Evolutionary conservation across 768 basidiomycete species (phyloP), one percentile per base, ranked within the genome.

Genomic region (Dendrothele bispora): DNA sequence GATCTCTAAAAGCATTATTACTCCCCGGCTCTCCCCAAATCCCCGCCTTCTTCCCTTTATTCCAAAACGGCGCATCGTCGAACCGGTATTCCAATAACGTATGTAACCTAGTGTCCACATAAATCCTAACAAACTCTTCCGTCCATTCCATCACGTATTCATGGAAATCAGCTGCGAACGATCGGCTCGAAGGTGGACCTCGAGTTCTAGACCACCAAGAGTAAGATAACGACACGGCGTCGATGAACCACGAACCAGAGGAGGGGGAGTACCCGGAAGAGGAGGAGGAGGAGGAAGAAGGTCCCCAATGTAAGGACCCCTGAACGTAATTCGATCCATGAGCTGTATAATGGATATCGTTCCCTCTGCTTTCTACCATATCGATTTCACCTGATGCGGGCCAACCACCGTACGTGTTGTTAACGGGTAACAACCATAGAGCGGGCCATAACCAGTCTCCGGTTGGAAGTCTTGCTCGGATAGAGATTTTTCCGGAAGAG

Each of bases 121-220:
- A 89, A 49, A 90, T 78, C 21, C 86, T 79, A n/a, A 94, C 57
- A 67, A 87, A 93, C 15, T 77, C 62, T 7, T 79, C 70, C 5
- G 83, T 88, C 92, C 92, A 95, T 63, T 95, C 92, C 43, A 95
- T 63, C 12, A 74, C 74, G 55, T 88, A 95, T 0, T 83, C 89
- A 58, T 91, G 89, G 73, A 87, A 94, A 1, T 61, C 73, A 42
- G 81, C 68, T 39, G 74, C 82, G 63, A 84, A 91, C 37, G 79
- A n/a, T n/a, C n/a, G n/a, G n/a, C n/a, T n/a, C n/a, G n/a, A n/a
- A n/a, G n/a, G n/a, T 36, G 79, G 78, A 25, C 70, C 68, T 44
- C 90, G 79, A 36, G 82, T 80, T 52, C 87, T 74, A 18, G 77
- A 73, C 83, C 87, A 86, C 80, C 82, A 92, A 35, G 86, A 86